These are phyloP conservation scores for Trichoderma sp. DNA, from an alignment of 2,329 filamentous ascomycete species.

Conservation along the genomic window DNA sequence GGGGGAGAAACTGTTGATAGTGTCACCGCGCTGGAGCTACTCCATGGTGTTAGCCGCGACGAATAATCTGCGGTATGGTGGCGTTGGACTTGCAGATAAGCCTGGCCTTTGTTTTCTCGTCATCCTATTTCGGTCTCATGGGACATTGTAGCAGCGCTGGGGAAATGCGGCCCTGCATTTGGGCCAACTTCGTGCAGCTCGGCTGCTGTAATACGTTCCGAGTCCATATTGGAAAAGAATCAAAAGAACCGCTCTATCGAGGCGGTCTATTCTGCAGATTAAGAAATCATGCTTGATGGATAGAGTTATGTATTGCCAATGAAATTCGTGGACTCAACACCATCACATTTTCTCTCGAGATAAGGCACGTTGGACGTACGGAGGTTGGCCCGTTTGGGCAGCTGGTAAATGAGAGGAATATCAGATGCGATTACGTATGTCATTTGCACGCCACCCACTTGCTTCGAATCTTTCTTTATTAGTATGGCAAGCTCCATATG, in stretches of 20 bases:
- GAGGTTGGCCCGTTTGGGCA: constrained; percentile 19
- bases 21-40: neutral
- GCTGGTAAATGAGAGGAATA: neutral
- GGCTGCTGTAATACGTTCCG: constrained; percentile 5
- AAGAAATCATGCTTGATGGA: constrained; percentile 15
- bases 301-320: constrained; percentile 16
- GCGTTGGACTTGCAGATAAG: neutral
- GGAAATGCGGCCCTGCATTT: neutral
- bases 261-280: neutral
- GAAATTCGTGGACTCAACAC: neutral
- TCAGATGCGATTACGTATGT: constrained; percentile 6
- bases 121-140: neutral
- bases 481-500: too few species aligned
- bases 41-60: neutral
- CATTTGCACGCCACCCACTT: constrained; percentile 7
- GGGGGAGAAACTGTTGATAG: neutral
- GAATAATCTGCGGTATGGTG: neutral
- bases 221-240: neutral
- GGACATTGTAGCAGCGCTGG: neutral
- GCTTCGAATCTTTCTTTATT: neutral
- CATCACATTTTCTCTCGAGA: neutral
- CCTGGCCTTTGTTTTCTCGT: neutral
- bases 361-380: constrained; percentile 14
- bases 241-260: neutral
- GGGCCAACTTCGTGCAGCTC: neutral